phyloP scores from a whole-genome alignment of 2,329 filamentous ascomycete species.

The Alternaria sp. region DNA sequence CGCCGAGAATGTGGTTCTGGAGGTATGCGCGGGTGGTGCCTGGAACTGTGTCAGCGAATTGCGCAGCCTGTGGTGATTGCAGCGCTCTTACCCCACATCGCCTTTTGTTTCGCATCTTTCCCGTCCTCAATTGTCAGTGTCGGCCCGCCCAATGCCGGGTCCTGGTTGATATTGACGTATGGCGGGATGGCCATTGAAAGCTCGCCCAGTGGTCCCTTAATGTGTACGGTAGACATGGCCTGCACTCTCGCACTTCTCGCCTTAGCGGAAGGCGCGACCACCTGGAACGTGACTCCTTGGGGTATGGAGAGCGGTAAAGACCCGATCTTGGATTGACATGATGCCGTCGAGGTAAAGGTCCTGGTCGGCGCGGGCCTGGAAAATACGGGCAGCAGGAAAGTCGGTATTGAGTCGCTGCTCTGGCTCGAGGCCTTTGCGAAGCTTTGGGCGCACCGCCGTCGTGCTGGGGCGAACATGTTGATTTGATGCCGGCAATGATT shows the following conservation, averaged over 20 bases:
- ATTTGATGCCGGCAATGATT: constrained; percentile 16
- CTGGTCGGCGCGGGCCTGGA: constrained; percentile 55
- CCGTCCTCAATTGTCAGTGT: constrained; percentile 73
- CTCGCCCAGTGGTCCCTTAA: constrained; percentile 82
- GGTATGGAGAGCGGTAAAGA: constrained; percentile 61
- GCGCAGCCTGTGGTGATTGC: constrained; percentile 1
- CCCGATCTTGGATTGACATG: constrained; percentile 81
- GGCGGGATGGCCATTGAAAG: constrained; percentile 79
- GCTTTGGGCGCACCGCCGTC: constrained; percentile 62
- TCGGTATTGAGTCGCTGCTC: constrained; percentile 63
- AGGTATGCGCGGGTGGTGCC: constrained; percentile 90
- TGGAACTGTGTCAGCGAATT: constrained; percentile 46
- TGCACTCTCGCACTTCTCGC: constrained; percentile 67
- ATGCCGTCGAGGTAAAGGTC: constrained; percentile 74
- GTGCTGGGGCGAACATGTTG: constrained; percentile 69
- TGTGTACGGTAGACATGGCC: constrained; percentile 70
- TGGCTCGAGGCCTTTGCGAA: constrained; percentile 55
- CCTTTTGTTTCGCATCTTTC: constrained; percentile 75
- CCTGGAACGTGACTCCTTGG: constrained; percentile 69
- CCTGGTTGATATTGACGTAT: constrained; percentile 75
- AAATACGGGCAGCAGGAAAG: constrained; percentile 77
- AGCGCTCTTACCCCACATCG: constrained; percentile 83
- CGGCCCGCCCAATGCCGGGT: constrained; percentile 67
- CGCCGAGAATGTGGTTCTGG: constrained; percentile 87
- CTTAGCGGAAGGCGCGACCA: constrained; percentile 68